phyloP scores from a whole-genome alignment of 2,329 filamentous ascomycete genomes.

The Xylariomycetidae sp. region DNA sequence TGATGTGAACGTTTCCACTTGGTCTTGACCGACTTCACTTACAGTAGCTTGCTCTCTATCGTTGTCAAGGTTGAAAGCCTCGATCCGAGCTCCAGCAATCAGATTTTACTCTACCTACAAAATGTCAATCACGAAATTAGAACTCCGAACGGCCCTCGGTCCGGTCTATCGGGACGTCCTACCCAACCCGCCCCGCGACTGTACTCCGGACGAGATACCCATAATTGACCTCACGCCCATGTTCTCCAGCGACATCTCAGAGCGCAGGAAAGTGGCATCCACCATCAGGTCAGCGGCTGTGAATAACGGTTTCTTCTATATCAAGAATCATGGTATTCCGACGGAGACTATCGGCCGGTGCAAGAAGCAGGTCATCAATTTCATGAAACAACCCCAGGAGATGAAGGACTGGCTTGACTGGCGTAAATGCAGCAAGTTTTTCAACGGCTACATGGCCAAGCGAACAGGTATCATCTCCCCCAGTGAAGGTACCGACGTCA shows the following conservation, averaged over 20 bases:
- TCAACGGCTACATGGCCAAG: slow-evolving; percentile 43
- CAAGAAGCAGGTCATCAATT: slow-evolving; percentile 30
- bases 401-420: slow-evolving; percentile 36
- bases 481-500: slow-evolving; percentile 43
- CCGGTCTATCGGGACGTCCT: slow-evolving; percentile 28
- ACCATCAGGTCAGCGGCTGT: slow-evolving; percentile 41
- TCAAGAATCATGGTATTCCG: slow-evolving; percentile 44
- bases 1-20: no score
- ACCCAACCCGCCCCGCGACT: slow-evolving; percentile 23
- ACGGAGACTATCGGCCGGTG: slow-evolving; percentile 28
- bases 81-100: no score
- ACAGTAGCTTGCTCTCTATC: no score
- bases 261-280: slow-evolving; percentile 34
- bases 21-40: no score
- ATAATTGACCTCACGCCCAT: slow-evolving; percentile 45
- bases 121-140: slow-evolving; percentile 25
- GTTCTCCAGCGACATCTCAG: slow-evolving; percentile 30
- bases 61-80: no score
- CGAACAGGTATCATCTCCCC: slow-evolving; percentile 43
- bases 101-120: no score
- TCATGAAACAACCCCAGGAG: slow-evolving; percentile 43
- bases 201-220: slow-evolving; percentile 41
- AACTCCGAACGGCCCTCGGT: slow-evolving; percentile 27
- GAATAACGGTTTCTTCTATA: slow-evolving; percentile 52
- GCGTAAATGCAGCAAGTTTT: slow-evolving; percentile 33